Base-by-base conservation (phyloP, 352 stramenopile genomes). In the Phytopythium helicoides region DNA sequence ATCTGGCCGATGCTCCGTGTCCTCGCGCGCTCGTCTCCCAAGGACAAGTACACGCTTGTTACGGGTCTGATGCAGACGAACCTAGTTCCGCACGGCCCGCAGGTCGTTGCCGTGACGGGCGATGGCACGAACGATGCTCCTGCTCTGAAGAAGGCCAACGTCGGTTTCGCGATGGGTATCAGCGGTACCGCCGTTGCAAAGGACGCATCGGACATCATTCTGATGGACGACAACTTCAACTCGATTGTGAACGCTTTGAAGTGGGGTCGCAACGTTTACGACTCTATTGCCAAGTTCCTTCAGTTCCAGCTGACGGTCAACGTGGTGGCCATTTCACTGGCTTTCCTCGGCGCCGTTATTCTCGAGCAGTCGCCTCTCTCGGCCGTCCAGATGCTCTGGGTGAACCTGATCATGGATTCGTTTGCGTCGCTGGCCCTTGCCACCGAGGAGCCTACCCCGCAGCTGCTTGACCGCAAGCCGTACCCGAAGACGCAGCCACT, bases 391-490 rank as follows among this genome's bases (percentile, higher is more conserved):
- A 96, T 99, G 87, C 73, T 99, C 15, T 99, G 94, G 95, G 89
- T 99, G 18, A 98, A 99, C 64, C 64, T 99, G 28, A 98, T 98
- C 64, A 99, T 98, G 94, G 95, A 98, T 69, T 97, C 89, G 15
- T 96, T 98, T 60, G 94, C 93, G 8, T 94, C 95, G 31, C 68
- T 98, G 8, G 94, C 95, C n/a, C 75, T 99, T 31, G 93, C 89
- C 23, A 98, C 96, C 8, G 96, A 98, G 73, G 78, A 90, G 40
- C 96, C 96, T 3, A 93, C 75, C 1, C 51, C 75, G 25, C 62
- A 78, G 22, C 73, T 99, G 14, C 73, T 99, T 10, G 69, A 96
- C n/a, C 81, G 93, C 38, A 84, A 83, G 45, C 96, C 96, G 11
- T 98, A 98, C 76, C 76, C 77, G 25, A 81, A 92, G 47, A 89